phyloP scores from a whole-genome alignment of 495 filamentous ascomycete species.

The Xylaria telfairii region DNA sequence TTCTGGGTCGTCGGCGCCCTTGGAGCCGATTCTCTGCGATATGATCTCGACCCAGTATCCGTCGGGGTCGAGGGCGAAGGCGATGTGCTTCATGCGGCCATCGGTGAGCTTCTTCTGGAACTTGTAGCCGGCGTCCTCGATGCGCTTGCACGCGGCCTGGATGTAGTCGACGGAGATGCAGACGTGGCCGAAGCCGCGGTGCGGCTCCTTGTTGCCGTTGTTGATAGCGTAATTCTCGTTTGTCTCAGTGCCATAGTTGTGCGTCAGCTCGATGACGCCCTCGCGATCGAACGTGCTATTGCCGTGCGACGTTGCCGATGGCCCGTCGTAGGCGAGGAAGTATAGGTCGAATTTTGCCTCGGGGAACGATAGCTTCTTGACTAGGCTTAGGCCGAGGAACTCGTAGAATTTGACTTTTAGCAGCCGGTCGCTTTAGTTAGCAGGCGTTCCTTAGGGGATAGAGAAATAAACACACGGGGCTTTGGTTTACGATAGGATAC shows the following conservation, averaged over 20 bases:
- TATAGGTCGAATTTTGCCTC: constrained; percentile 91
- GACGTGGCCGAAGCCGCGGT: constrained; percentile 88
- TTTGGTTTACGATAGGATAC: constrained; percentile 16
- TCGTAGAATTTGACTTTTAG: constrained; percentile 85
- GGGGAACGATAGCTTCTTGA: constrained; percentile 72
- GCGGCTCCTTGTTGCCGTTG: constrained; percentile 89
- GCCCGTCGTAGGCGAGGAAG: constrained; percentile 77
- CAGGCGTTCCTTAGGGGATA: not conserved
- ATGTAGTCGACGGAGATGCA: constrained; percentile 90
- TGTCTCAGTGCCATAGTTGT: constrained; percentile 94
- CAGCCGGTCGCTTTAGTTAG: not conserved
- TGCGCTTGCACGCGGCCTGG: constrained; percentile 82
- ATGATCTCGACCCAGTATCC: constrained; percentile 88
- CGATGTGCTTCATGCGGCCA: constrained; percentile 86
- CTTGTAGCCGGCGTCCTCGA: constrained; percentile 86
- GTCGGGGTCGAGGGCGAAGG: constrained; percentile 92
- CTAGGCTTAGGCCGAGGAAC: constrained; percentile 84
- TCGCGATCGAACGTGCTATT: constrained; percentile 81
- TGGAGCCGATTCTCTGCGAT: constrained; percentile 46
- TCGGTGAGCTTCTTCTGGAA: constrained; percentile 95
- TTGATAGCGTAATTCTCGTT: constrained; percentile 81
- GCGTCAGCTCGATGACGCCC: constrained; percentile 89
- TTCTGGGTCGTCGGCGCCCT: constrained; percentile 41
- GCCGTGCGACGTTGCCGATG: constrained; percentile 64
- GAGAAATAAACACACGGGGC: not conserved